Percentiles rank a stretch among this genome's conserved stretches.
phyloP scores from a whole-genome alignment of 768 basidiomycete species.

The Lactifluus hygrophoroides region DNA sequence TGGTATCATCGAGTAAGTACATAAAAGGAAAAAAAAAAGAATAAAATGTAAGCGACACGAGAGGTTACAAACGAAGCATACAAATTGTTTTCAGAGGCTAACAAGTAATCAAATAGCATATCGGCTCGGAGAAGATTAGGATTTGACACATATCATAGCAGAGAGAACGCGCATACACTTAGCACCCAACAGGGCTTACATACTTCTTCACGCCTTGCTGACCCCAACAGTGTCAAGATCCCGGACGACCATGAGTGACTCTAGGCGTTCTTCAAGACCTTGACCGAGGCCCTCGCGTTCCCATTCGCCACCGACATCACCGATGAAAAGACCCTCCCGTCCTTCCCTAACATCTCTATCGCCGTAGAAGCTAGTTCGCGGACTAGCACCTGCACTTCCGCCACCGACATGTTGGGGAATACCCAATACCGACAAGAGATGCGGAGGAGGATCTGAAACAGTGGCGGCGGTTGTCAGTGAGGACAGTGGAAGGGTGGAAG shows the following conservation, averaged over 20 bases:
- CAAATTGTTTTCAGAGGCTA: not conserved
- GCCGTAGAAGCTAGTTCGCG: slow-evolving; percentile 20
- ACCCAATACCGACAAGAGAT: slow-evolving; percentile 55
- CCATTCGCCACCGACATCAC: slow-evolving; percentile 79
- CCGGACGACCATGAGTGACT: slow-evolving; percentile 36
- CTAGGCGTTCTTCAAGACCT: slow-evolving; percentile 77
- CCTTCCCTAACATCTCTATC: slow-evolving; percentile 18
- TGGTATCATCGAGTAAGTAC: slow-evolving; percentile 12
- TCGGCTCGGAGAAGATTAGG: slow-evolving; percentile 8
- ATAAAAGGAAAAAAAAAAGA: not conserved
- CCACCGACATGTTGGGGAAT: slow-evolving; percentile 28
- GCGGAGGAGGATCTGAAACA: slow-evolving; percentile 57
- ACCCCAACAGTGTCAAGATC: slow-evolving; percentile 8
- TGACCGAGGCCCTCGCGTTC: slow-evolving; percentile 74
- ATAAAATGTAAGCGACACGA: not conserved
- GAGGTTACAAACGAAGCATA: slow-evolving; percentile 3
- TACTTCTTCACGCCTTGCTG: slow-evolving; percentile 13
- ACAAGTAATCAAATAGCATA: too few relatives aligned
- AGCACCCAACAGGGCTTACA: not conserved
- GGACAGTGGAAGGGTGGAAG: slow-evolving; percentile 60
- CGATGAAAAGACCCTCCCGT: slow-evolving; percentile 31
- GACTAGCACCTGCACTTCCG: slow-evolving; percentile 24
- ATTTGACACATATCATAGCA: not conserved
- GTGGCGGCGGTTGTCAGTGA: slow-evolving; percentile 59
- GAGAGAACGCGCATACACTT: not conserved